Base-by-base conservation (phyloP, 1,284 basidiomycete genomes). In the Thelephora terrestris region DNA sequence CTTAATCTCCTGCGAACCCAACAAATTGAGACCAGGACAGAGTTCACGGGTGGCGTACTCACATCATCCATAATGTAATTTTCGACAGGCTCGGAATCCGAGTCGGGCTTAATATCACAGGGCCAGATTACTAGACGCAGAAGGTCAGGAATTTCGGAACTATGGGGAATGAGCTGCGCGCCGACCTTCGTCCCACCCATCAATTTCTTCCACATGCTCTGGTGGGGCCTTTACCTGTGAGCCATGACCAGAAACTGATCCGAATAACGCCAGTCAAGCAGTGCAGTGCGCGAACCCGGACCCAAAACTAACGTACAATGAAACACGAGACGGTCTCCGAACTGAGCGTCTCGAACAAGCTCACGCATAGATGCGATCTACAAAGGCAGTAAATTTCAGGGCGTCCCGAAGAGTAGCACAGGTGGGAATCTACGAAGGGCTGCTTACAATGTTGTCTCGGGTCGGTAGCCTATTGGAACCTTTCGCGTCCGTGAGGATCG, bases 201-300 rank as follows among this genome's bases (percentile, higher is more conserved):
- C 60, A 12, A 20, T 5, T 20, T 56, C 54, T 34, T 61, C 60
- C 1, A 50, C 51, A 7, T 53, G 51, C 27, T 56, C 47, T 23
- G 39, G 39, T 45, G 38, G 34, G 54, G 35, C 55, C 2, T 23
- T 18, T 0, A 57, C 45, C 32, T 61, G 58, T 7, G 45, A 39
- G 12, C 58, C 58, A 44, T 61, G 60, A 3, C 60, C 60, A 18
- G 58, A 58, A 48, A 58, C 60, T 61, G 16, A 6, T 3, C 17
- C 7, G 14, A 27, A 16, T 32, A 16, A 14, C 20, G 23, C 20
- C 27, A 45, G 24, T 23, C 29, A 32, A 32, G 29, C 29, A 12
- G 29, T 32, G 29, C 29, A 27, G 29, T 14, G 3, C 3, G 29
- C 9, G 29, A 32, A 32, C 3, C 12, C 29, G 29, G 29, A 32